Conservation (phyloP, 2,329 filamentous ascomycete species). For the Rachicladosporium sp. region DNA sequence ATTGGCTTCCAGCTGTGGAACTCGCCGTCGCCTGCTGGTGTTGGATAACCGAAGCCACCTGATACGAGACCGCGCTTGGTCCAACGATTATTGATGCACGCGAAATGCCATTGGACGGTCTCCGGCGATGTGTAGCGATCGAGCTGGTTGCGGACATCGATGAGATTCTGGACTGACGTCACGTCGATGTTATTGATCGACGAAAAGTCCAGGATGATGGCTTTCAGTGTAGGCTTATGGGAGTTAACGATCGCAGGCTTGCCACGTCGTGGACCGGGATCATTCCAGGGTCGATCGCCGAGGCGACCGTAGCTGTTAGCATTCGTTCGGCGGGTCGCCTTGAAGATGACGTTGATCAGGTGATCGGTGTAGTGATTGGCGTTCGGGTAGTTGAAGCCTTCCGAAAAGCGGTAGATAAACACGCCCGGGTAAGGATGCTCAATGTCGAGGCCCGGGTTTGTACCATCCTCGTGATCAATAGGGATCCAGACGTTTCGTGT, state of each 20-base stretch:
- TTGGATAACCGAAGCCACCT: conserved; percentile 79
- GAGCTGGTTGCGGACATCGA: conserved; percentile 89
- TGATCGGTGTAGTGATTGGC: conserved; percentile 78
- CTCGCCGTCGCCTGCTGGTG: conserved; percentile 35
- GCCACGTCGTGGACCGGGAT: conserved; percentile 60
- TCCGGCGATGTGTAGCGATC: conserved; percentile 71
- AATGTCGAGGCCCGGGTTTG: conserved; percentile 72
- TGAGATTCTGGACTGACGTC: conserved; percentile 80
- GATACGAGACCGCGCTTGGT: conserved; percentile 79
- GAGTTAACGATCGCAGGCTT: conserved; percentile 35
- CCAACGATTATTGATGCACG: conserved; percentile 85
- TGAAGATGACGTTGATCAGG: conserved; percentile 31
- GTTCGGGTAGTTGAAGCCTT: conserved; percentile 94
- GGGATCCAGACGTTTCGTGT: conserved; percentile 79
- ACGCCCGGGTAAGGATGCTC: conserved; percentile 77
- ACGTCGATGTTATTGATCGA: conserved; percentile 90
- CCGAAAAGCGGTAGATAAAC: conserved; percentile 89
- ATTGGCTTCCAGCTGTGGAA: conserved; percentile 81
- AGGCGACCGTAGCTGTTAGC: conserved; percentile 44
- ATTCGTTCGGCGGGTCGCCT: conserved; percentile 63
- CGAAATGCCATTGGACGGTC: conserved; percentile 86
- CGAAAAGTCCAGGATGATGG: conserved; percentile 83
- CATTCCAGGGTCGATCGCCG: conserved; percentile 83
- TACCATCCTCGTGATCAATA: conserved; percentile 71
- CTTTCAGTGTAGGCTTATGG: conserved; percentile 58